Conservation (phyloP, 257 asterid genomes). For the Hygrophila difformis region DNA sequence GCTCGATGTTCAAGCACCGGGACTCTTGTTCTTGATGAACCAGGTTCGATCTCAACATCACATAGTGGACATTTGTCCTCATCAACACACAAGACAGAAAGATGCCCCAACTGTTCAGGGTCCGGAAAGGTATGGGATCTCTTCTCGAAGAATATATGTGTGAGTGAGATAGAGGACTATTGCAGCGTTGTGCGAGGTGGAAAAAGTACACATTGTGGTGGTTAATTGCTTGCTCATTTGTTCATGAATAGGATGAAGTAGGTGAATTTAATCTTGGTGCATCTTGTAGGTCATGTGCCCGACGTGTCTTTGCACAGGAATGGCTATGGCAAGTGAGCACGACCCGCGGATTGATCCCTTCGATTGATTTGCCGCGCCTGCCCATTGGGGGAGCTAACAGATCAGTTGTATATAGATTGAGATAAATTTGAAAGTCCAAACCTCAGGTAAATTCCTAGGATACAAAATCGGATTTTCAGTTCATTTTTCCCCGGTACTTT, state of each 20-base stretch:
- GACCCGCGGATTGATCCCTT: constrained; percentile 94
- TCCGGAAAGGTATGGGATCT: constrained; percentile 98
- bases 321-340: constrained; percentile 98
- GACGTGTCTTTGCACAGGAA: constrained; percentile 93
- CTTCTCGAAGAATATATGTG: too few relatives aligned
- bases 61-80: constrained; percentile 43
- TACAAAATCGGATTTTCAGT: too few relatives aligned
- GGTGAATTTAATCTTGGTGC: background rate
- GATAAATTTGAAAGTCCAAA: too few relatives aligned
- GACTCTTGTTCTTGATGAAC: constrained; percentile 66
- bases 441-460: too few relatives aligned
- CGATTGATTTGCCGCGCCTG: constrained; percentile 24
- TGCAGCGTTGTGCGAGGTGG: too few relatives aligned
- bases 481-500: too few relatives aligned
- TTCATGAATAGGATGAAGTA: too few relatives aligned
- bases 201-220: too few relatives aligned
- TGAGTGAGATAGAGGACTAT: too few relatives aligned
- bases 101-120: constrained; percentile 89
- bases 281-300: constrained; percentile 78
- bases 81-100: constrained; percentile 66
- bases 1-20: constrained; percentile 91
- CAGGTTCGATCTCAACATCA: constrained; percentile 51
- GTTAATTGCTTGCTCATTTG: too few relatives aligned
- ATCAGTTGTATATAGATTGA: too few relatives aligned
- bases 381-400: background rate